These are phyloP conservation scores for Heliamphora exappendiculata DNA, from an alignment of 148 eudicot species.

Conservation along the genomic window DNA sequence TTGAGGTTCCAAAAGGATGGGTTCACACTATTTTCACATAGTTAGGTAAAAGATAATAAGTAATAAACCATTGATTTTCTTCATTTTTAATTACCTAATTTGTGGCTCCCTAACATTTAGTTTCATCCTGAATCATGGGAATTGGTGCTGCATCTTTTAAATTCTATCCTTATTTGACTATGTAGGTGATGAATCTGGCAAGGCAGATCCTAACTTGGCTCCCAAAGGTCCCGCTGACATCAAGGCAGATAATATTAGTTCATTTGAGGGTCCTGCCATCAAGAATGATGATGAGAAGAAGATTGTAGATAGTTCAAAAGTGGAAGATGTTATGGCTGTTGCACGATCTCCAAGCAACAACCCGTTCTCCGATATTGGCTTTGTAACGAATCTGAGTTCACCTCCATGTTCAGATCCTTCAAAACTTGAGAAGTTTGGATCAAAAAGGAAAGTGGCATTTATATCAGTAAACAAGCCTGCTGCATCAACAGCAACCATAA, in stretches of 20 bases:
- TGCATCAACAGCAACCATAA: conserved; percentile 19
- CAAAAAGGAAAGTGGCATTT: conserved; percentile 54
- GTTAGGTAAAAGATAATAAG: not conserved
- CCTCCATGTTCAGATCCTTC: conserved; percentile 14
- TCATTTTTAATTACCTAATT: not conserved
- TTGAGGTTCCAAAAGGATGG: not conserved
- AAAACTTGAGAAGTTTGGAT: conserved; percentile 14
- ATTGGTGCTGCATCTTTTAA: not conserved
- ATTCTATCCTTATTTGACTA: not conserved
- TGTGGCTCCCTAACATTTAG: not conserved
- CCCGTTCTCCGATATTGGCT: conserved; percentile 13
- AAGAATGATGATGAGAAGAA: conserved; percentile 13
- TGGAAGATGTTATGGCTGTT: conserved; percentile 17
- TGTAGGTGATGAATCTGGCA: conserved; percentile 34
- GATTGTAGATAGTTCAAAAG: conserved; percentile 9
- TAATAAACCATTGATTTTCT: not conserved
- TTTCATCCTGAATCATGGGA: not conserved
- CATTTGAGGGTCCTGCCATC: conserved; percentile 10
- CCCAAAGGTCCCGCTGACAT: conserved; percentile 11
- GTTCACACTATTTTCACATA: not conserved
- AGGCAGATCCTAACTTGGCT: conserved; percentile 13
- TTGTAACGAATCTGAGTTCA: conserved; percentile 10
- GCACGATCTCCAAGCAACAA: conserved; percentile 17
- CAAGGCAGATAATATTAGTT: conserved; percentile 13
- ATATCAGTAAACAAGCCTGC: conserved; percentile 44